Conservation (phyloP, 495 filamentous ascomycete genomes). For the Durotheca rogersii region DNA sequence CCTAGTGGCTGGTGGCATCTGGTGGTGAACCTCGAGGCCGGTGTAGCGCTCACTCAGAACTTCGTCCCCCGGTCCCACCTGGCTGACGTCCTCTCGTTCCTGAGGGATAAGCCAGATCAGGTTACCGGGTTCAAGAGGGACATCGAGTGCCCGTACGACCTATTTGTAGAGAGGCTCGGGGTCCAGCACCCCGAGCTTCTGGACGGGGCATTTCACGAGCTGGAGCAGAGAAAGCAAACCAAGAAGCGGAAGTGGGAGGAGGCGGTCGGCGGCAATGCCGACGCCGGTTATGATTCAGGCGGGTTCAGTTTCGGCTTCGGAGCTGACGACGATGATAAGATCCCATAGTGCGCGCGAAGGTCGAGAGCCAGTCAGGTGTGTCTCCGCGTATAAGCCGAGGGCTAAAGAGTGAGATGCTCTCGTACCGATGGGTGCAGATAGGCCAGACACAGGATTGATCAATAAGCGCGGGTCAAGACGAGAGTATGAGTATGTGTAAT, state of each 20-base stretch:
- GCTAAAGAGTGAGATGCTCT: no score
- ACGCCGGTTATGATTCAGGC: conserved; percentile 45
- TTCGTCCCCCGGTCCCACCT: conserved; percentile 84
- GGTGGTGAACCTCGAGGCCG: conserved; percentile 81
- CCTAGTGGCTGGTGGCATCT: conserved; percentile 96
- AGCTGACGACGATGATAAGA: conserved; percentile 52
- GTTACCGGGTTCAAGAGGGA: conserved; percentile 81
- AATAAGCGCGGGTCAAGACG: conserved; percentile 13
- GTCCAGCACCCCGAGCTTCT: conserved; percentile 65
- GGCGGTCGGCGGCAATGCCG: conserved; percentile 56
- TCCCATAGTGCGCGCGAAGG: conserved; percentile 31
- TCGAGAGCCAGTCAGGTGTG: no score
- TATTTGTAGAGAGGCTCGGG: conserved; percentile 72
- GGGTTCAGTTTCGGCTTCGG: conserved; percentile 83
- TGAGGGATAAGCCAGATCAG: conserved; percentile 78
- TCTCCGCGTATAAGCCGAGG: no score
- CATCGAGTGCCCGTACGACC: conserved; percentile 69
- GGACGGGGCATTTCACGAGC: conserved; percentile 59
- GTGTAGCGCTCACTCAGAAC: conserved; percentile 93
- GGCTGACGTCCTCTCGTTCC: conserved; percentile 72
- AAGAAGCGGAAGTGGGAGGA: conserved; percentile 89
- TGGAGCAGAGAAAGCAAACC: conserved; percentile 60
- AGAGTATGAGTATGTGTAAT: no score
- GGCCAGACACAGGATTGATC: background rate
- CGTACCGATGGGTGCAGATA: no score